Conservation (phyloP, 208 protist genomes). For the Angomonas desouzai region DNA sequence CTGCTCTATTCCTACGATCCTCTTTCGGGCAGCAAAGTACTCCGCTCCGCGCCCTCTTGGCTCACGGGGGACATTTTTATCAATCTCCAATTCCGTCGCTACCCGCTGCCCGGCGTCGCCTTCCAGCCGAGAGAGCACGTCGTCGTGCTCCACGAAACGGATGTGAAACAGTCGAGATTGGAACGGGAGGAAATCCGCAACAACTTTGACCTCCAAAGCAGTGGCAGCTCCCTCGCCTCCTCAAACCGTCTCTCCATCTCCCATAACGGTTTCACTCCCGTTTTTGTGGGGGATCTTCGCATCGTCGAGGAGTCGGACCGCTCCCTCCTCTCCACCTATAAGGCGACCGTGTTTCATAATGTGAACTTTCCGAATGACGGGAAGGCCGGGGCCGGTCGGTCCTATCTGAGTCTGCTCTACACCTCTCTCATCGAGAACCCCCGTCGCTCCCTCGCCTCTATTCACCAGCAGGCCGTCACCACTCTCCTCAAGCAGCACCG, state of each 20-base stretch:
- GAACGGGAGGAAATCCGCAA: not conserved
- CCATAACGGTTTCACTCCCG: not conserved
- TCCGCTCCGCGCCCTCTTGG: not conserved
- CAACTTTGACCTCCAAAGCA: not conserved
- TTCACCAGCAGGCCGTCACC: not conserved
- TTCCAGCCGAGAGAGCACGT: conserved; percentile 6
- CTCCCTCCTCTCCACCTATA: conserved; percentile 6
- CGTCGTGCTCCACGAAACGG: conserved; percentile 4
- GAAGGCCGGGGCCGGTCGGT: not conserved
- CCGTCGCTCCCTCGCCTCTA: not conserved
- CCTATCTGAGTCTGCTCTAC: not conserved
- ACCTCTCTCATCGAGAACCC: conserved; percentile 4
- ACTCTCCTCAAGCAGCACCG: not conserved
- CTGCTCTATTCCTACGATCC: not conserved
- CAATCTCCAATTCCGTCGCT: conserved; percentile 7
- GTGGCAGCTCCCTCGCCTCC: not conserved
- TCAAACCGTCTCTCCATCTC: not conserved
- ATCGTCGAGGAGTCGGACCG: conserved; percentile 7
- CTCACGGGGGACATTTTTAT: not conserved
- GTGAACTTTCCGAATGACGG: not conserved
- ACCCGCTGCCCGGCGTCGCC: not conserved
- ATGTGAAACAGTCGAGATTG: not conserved
- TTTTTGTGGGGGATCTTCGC: conserved; percentile 7
- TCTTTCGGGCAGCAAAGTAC: not conserved
- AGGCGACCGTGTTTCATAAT: conserved; percentile 5